These are phyloP conservation scores for Spathaspora passalidarum DNA, from an alignment of 805 yeast genomes.

Conservation along the genomic window DNA sequence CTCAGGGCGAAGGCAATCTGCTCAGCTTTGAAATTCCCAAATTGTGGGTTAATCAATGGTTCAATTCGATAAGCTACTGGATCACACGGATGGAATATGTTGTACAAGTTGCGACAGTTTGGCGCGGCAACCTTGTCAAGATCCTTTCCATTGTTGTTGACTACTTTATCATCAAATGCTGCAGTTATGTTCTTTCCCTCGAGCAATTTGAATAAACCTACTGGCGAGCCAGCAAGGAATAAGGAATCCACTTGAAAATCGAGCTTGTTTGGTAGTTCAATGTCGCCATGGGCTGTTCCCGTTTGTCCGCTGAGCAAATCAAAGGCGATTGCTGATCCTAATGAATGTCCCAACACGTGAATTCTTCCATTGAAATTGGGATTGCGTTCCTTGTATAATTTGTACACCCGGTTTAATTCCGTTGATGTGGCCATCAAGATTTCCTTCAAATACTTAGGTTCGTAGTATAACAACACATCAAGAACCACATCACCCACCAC, in stretches of 20 bases:
- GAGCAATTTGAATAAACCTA: constrained; percentile 79
- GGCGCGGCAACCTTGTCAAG: constrained; percentile 34
- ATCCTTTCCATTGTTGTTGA: neutral
- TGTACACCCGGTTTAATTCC: constrained; percentile 63
- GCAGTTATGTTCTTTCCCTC: constrained; percentile 59
- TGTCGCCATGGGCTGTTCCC: constrained; percentile 9
- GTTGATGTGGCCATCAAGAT: constrained; percentile 60
- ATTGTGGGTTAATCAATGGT: constrained; percentile 61
- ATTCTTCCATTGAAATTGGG: constrained; percentile 79
- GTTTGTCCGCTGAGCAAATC: constrained; percentile 64
- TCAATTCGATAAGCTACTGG: constrained; percentile 89
- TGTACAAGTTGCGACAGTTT: constrained; percentile 65
- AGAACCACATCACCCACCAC: constrained; percentile 82
- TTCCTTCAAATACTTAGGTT: constrained; percentile 59
- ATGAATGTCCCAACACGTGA: constrained; percentile 84
- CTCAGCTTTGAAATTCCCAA: constrained; percentile 52
- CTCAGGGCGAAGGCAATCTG: constrained; percentile 53
- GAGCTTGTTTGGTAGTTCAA: constrained; percentile 36
- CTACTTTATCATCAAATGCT: neutral
- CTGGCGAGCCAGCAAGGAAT: constrained; percentile 86
- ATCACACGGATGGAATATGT: constrained; percentile 86
- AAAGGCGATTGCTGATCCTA: constrained; percentile 82
- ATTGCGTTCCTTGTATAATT: constrained; percentile 55
- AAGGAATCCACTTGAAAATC: constrained; percentile 71
- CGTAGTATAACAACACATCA: constrained; percentile 78